Conservation (phyloP, 2,329 filamentous ascomycete genomes). For the Aspergillus sp. region DNA sequence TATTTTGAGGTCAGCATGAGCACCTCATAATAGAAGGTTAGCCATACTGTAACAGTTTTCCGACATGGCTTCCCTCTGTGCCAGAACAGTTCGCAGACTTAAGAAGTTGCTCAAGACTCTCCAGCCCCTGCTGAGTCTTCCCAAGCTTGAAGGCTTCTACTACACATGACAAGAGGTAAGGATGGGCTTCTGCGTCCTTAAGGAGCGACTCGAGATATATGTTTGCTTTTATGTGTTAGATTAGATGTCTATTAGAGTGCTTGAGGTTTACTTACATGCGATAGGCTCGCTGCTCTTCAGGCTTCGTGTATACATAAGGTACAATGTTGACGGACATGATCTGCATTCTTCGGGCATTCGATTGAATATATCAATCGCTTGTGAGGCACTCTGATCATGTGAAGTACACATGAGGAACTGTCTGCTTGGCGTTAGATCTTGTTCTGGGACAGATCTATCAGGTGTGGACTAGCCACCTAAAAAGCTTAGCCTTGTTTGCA, state of each 20-base stretch:
- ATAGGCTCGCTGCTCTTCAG: constrained; percentile 60
- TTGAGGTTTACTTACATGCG: constrained; percentile 44
- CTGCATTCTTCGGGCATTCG: constrained; percentile 61
- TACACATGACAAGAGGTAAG: constrained; percentile 77
- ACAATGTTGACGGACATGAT: constrained; percentile 67
- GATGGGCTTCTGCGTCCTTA: constrained; percentile 55
- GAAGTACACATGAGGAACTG: constrained; percentile 73
- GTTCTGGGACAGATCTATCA: constrained; percentile 12
- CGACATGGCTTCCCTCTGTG: constrained; percentile 57
- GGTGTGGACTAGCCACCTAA: constrained; percentile 52
- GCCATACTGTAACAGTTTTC: constrained; percentile 64
- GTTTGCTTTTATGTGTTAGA: constrained; percentile 50
- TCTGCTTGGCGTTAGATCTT: constrained; percentile 45
- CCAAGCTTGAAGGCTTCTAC: constrained; percentile 70
- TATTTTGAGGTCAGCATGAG: constrained; percentile 27
- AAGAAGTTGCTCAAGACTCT: constrained; percentile 62
- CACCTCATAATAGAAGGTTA: not conserved
- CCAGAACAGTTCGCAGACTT: constrained; percentile 55
- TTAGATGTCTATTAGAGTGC: constrained; percentile 25
- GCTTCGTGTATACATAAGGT: constrained; percentile 73
- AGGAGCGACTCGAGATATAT: constrained; percentile 63
- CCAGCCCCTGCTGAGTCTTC: constrained; percentile 61
- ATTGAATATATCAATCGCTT: constrained; percentile 58
- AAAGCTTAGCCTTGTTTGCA: constrained; percentile 67
- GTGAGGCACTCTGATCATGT: constrained; percentile 55